Conservation (phyloP, 75 land plant species). For the Isoetes taiwanensis region DNA sequence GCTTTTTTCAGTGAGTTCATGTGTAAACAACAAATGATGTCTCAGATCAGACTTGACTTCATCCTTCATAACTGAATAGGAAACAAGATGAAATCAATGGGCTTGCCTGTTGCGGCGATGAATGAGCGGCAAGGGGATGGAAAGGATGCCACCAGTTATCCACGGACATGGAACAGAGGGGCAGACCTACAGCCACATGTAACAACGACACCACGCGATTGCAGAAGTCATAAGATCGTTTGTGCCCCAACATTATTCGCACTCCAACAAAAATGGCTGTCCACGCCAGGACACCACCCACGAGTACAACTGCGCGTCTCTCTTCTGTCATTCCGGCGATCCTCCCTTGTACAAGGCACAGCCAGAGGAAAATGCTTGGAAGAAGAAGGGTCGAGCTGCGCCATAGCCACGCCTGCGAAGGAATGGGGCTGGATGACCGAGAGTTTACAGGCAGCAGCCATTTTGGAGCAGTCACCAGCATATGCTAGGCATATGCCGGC, state of each 20-base stretch:
- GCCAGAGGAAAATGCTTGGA: too few species aligned
- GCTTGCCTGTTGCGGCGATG: slow-evolving; percentile 60
- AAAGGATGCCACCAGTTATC: slow-evolving; percentile 72
- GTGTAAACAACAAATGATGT: too few species aligned
- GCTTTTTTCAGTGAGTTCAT: too few species aligned
- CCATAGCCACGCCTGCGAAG: too few species aligned
- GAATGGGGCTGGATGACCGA: too few species aligned
- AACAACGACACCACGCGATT: slow-evolving; percentile 62
- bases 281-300: slow-evolving; percentile 30
- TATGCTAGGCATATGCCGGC: too few species aligned
- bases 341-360: too few species aligned
- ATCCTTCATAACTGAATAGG: not conserved
- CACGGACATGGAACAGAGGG: slow-evolving; percentile 40
- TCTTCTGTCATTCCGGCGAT: too few species aligned
- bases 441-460: too few species aligned
- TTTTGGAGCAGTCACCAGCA: too few species aligned
- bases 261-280: slow-evolving; percentile 27
- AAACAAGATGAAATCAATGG: not conserved
- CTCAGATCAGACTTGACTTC: too few species aligned
- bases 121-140: slow-evolving; percentile 50
- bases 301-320: not conserved
- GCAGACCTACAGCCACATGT: slow-evolving; percentile 54
- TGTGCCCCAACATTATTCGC: slow-evolving; percentile 25
- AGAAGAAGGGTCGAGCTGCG: too few species aligned
- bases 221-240: slow-evolving; percentile 65